A percentile compares a stretch with the other conserved stretches of the same genome.
Evolutionary conservation across 352 stramenopile genomes (phyloP).

Genomic region (Globisporangium sylvaticum): DNA sequence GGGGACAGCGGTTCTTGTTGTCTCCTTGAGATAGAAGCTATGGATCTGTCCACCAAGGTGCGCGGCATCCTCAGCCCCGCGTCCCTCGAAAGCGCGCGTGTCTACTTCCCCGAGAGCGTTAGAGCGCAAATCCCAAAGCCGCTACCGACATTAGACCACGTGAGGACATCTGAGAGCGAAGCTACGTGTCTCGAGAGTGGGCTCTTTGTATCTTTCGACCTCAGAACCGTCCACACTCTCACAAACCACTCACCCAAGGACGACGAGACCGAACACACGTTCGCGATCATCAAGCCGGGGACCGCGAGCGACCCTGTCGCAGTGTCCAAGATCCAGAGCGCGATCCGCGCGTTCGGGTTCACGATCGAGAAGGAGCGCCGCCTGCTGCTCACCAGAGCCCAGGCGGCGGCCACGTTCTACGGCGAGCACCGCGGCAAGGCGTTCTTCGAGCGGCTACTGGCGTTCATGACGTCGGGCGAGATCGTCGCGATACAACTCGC

Average conservation of each 20-base stretch:
- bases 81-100: slow-evolving; percentile 22
- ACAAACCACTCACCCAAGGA: not conserved
- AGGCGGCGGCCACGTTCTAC: slow-evolving; percentile 63
- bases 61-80: slow-evolving; percentile 35
- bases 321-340: slow-evolving; percentile 31
- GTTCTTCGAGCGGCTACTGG: slow-evolving; percentile 54
- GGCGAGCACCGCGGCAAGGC: slow-evolving; percentile 53
- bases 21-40: slow-evolving; percentile 38
- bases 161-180: slow-evolving; percentile 20
- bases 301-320: slow-evolving; percentile 26
- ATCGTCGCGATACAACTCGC: slow-evolving; percentile 50
- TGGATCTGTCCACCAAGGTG: slow-evolving; percentile 35
- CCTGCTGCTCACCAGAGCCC: slow-evolving; percentile 33
- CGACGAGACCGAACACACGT: slow-evolving; percentile 27
- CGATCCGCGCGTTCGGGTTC: slow-evolving; percentile 49
- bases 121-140: slow-evolving; percentile 25
- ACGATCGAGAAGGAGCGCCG: slow-evolving; percentile 35
- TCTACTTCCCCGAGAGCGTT: slow-evolving; percentile 49
- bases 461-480: slow-evolving; percentile 70
- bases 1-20: not conserved
- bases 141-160: slow-evolving; percentile 19
- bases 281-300: slow-evolving; percentile 66
- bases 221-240: slow-evolving; percentile 4
- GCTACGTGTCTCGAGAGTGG: slow-evolving; percentile 39
- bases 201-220: slow-evolving; percentile 33